These are phyloP conservation scores for Cutaneotrichosporon cutaneum DNA, from an alignment of 1,284 basidiomycete genomes.

Conservation along the genomic window DNA sequence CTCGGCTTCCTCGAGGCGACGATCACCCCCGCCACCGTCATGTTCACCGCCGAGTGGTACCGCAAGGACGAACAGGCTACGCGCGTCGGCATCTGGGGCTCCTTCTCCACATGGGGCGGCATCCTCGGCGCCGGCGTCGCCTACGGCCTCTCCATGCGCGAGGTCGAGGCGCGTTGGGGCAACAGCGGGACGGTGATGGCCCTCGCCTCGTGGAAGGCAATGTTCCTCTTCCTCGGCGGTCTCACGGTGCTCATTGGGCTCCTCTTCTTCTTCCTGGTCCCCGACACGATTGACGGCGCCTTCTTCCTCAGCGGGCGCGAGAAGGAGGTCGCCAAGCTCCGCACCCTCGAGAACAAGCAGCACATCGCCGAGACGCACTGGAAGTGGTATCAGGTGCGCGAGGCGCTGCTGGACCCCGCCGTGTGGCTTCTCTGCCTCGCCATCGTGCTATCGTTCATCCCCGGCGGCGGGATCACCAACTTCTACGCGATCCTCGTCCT, in stretches of 20 bases:
- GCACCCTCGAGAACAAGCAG: conserved; percentile 38
- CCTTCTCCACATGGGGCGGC: conserved; percentile 25
- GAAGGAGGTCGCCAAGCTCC: conserved; percentile 34
- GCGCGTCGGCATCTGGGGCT: conserved; percentile 25
- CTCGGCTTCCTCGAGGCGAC: conserved; percentile 22
- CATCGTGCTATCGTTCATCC: conserved; percentile 6
- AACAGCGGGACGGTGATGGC: conserved; percentile 4
- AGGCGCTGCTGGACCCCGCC: conserved; percentile 29
- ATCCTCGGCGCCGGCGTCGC: conserved; percentile 32
- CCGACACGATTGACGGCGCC: conserved; percentile 32
- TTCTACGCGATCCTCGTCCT: conserved; percentile 30
- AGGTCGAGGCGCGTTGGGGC: conserved; percentile 1
- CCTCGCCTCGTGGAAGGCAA: conserved; percentile 24
- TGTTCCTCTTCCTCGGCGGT: conserved; percentile 31
- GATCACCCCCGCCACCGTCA: conserved; percentile 22
- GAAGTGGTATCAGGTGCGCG: conserved; percentile 32
- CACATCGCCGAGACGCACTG: conserved; percentile 40
- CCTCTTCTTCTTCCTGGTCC: conserved; percentile 31
- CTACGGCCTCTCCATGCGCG: conserved; percentile 11
- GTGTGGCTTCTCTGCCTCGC: conserved; percentile 10
- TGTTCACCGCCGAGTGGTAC: conserved; percentile 30
- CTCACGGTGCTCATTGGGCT: conserved; percentile 27
- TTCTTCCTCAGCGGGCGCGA: conserved; percentile 33
- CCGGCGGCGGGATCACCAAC: background rate
- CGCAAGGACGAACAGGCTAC: conserved; percentile 18